These are phyloP conservation scores for Tuber microsphaerosporum DNA, from an alignment of 495 filamentous ascomycete genomes.

Conservation along the genomic window DNA sequence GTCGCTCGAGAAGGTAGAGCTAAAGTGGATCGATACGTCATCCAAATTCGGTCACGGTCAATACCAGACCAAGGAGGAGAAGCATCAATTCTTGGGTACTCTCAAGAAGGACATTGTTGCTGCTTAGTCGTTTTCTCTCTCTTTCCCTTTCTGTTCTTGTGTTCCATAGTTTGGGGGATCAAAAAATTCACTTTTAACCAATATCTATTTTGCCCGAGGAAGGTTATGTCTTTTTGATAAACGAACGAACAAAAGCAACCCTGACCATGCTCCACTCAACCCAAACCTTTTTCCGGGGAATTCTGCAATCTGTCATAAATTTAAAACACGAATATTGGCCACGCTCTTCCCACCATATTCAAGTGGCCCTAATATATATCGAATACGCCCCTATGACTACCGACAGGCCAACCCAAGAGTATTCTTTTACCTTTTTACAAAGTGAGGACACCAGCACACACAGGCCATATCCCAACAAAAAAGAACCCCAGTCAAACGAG, in stretches of 20 bases:
- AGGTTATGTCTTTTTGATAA: background rate
- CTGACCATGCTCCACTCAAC: background rate
- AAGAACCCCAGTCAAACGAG: background rate
- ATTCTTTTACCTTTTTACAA: background rate
- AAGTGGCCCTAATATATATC: background rate
- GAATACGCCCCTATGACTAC: background rate
- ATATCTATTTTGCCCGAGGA: background rate
- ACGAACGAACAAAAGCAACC: background rate
- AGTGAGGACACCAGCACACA: background rate
- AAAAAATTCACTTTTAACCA: background rate
- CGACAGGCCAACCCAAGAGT: background rate
- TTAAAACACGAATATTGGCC: background rate
- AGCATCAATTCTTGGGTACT: slow-evolving; percentile 86
- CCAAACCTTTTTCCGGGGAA: background rate
- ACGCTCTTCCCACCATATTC: background rate
- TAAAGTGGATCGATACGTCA: slow-evolving; percentile 99
- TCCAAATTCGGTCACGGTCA: slow-evolving; percentile 99
- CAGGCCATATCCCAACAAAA: background rate
- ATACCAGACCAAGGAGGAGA: slow-evolving; percentile 97
- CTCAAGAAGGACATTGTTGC: slow-evolving; percentile 95
- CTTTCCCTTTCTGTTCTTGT: slow-evolving; percentile 52
- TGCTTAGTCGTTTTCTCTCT: slow-evolving; percentile 48
- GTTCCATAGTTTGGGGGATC: slow-evolving; percentile 36
- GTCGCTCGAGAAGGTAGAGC: slow-evolving; percentile 95
- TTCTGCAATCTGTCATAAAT: background rate